Percentiles rank a stretch among this genome's conserved stretches.
Evolutionary conservation across 2,329 filamentous ascomycete genomes (phyloP).

Genomic region (Calonectria hongkongensis): DNA sequence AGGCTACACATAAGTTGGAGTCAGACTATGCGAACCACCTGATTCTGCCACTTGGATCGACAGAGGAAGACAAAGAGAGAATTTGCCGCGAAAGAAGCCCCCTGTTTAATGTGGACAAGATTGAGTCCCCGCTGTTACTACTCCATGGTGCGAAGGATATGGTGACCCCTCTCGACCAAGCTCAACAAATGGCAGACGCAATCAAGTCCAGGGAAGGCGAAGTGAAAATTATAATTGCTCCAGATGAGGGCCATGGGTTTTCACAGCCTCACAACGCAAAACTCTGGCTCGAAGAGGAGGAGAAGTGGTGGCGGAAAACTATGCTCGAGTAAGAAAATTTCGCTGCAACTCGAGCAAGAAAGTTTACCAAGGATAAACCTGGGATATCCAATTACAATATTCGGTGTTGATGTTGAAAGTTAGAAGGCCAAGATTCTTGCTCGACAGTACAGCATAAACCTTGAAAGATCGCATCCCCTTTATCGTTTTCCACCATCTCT

Average conservation of each 20-base stretch:
- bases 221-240: constrained; percentile 68
- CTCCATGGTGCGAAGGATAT: constrained; percentile 74
- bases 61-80: constrained; percentile 61
- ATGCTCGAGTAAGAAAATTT: constrained; percentile 51
- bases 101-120: constrained; percentile 67
- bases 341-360: no score
- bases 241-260: constrained; percentile 72
- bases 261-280: constrained; percentile 62
- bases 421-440: no score
- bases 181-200: constrained; percentile 69
- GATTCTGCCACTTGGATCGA: constrained; percentile 60
- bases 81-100: constrained; percentile 69
- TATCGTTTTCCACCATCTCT: no score
- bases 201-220: constrained; percentile 64
- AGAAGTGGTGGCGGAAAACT: constrained; percentile 68
- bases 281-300: constrained; percentile 65
- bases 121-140: constrained; percentile 71
- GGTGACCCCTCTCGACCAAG: constrained; percentile 76
- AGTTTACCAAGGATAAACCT: no score
- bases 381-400: no score
- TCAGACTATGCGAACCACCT: constrained; percentile 69
- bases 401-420: no score
- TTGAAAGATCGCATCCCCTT: no score
- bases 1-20: constrained; percentile 75
- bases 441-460: no score